These are phyloP conservation scores for Venturia aucupariae DNA, from an alignment of 2,329 filamentous ascomycete species.

Conservation along the genomic window DNA sequence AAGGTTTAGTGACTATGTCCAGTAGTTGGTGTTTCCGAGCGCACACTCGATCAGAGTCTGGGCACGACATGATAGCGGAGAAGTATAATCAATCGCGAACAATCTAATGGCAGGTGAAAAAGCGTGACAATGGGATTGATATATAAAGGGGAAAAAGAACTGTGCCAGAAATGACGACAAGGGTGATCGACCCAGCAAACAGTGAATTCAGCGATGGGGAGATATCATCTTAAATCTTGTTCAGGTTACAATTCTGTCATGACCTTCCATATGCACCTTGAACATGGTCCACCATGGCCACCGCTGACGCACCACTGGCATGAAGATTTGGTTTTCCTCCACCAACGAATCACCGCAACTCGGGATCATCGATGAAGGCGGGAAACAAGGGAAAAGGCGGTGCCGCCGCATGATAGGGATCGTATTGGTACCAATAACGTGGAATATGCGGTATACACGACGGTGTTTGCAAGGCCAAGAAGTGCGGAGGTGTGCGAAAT, in stretches of 20 bases:
- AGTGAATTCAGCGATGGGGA: neutral
- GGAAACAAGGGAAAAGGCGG: neutral
- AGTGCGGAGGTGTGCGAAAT: neutral
- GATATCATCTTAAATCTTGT: neutral
- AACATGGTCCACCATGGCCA: neutral
- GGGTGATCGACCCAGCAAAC: neutral
- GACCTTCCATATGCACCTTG: neutral
- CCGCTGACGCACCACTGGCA: neutral
- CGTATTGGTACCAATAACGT: neutral
- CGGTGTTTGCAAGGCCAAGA: neutral
- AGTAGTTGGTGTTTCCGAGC: neutral
- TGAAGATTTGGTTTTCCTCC: neutral
- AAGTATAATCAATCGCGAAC: neutral
- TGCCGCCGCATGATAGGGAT: neutral
- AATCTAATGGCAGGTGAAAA: neutral
- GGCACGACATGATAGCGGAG: neutral
- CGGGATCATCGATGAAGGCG: neutral
- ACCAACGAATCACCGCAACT: neutral
- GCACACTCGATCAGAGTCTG: neutral
- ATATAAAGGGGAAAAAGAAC: neutral
- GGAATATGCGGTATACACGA: slow-evolving; percentile 6
- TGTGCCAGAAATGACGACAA: neutral
- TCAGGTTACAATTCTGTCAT: neutral
- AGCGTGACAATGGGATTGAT: neutral
- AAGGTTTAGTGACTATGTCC: neutral